These are phyloP conservation scores for Plenodomus lindquistii DNA, from an alignment of 2,329 filamentous ascomycete genomes.

Conservation along the genomic window DNA sequence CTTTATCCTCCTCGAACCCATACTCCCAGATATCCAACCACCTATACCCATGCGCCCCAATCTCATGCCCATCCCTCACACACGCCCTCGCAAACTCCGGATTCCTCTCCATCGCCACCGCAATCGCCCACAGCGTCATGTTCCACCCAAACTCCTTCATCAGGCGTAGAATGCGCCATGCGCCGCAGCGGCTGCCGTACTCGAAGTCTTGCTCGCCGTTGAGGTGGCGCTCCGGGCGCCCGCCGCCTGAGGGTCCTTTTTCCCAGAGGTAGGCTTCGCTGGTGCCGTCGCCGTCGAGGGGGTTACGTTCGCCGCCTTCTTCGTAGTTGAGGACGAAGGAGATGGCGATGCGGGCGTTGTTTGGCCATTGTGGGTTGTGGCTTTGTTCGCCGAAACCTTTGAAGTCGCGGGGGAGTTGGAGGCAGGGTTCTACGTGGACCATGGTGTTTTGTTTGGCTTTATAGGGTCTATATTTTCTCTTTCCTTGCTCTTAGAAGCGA, in stretches of 20 bases:
- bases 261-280: conserved; percentile 41
- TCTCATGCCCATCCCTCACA: too few relatives aligned
- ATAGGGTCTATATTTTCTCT: too few relatives aligned
- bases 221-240: conserved; percentile 46
- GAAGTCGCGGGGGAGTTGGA: conserved; percentile 46
- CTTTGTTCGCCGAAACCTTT: conserved; percentile 49
- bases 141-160: conserved; percentile 56
- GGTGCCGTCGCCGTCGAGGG: conserved; percentile 39
- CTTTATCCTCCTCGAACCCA: too few relatives aligned
- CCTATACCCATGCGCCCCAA: too few relatives aligned
- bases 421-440: conserved; percentile 38
- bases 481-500: too few relatives aligned
- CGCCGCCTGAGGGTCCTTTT: conserved; percentile 40
- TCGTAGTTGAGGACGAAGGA: conserved; percentile 48
- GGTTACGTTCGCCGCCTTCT: conserved; percentile 37
- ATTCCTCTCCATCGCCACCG: conserved; percentile 53
- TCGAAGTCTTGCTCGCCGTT: conserved; percentile 58
- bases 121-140: conserved; percentile 57
- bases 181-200: conserved; percentile 55
- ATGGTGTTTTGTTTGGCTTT: too few relatives aligned
- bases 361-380: conserved; percentile 43
- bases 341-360: conserved; percentile 43
- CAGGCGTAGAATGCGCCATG: conserved; percentile 55
- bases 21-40: too few relatives aligned
- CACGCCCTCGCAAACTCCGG: conserved; percentile 53